These are phyloP conservation scores for Botrytis medusae DNA, from an alignment of 2,329 filamentous ascomycete species.

Conservation along the genomic window DNA sequence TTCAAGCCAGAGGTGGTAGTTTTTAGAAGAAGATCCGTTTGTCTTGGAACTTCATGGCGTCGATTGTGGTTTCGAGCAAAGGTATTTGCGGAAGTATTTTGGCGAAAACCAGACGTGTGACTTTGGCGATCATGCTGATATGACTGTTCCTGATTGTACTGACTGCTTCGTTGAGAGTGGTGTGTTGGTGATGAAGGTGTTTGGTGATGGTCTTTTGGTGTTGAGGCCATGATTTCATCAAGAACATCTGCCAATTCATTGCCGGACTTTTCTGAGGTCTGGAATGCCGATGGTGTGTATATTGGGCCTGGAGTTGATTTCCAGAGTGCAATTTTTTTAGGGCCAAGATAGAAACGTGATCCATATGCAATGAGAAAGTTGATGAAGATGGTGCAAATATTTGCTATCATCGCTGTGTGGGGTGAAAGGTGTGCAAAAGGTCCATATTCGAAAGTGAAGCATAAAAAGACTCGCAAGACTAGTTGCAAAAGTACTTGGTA, in stretches of 20 bases:
- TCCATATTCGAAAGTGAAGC: slow-evolving; percentile 30
- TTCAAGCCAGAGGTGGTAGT: slow-evolving; percentile 20
- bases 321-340: slow-evolving; percentile 52
- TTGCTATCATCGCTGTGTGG: slow-evolving; percentile 42
- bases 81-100: background rate
- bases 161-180: background rate
- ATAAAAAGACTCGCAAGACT: slow-evolving; percentile 53
- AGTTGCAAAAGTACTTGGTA: slow-evolving; percentile 60
- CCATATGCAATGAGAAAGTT: slow-evolving; percentile 31
- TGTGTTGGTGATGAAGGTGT: slow-evolving; percentile 8
- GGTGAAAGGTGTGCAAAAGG: slow-evolving; percentile 29
- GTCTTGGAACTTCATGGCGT: background rate
- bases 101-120: background rate
- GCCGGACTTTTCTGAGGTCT: slow-evolving; percentile 36
- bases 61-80: slow-evolving; percentile 6
- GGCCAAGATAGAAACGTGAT: slow-evolving; percentile 28
- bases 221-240: slow-evolving; percentile 21
- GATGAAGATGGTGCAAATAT: slow-evolving; percentile 54
- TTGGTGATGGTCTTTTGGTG: background rate
- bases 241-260: slow-evolving; percentile 47
- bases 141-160: background rate
- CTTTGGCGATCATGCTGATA: background rate
- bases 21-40: slow-evolving; percentile 30
- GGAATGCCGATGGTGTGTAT: slow-evolving; percentile 31
- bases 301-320: slow-evolving; percentile 34